A percentile compares a stretch with the other conserved stretches of the same genome.
Conservation (phyloP, 2,329 filamentous ascomycete genomes). For the Claviceps pazoutovae region DNA sequence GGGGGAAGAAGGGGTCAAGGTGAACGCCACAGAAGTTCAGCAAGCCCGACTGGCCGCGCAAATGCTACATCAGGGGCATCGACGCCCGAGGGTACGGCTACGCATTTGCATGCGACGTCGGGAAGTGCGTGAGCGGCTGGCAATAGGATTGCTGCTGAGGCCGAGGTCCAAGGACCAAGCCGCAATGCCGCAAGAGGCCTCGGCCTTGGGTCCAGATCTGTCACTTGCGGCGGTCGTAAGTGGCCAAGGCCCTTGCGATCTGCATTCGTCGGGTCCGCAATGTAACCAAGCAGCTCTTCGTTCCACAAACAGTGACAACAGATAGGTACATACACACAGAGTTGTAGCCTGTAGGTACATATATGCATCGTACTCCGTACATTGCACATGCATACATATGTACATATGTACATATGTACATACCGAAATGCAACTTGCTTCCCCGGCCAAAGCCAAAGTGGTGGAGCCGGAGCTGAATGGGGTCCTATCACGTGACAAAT, state of each 20-base stretch:
- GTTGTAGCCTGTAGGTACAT: no score
- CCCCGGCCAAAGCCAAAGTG: no score
- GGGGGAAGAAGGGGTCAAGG: neutral
- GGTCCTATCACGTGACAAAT: no score
- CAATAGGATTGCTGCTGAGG: neutral
- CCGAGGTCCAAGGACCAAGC: constrained; percentile 9
- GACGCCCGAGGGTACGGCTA: constrained; percentile 3
- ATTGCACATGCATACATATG: no score
- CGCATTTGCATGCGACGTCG: neutral
- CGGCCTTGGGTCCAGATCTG: constrained; percentile 7
- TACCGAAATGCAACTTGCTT: no score
- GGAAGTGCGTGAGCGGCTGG: neutral
- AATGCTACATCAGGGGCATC: constrained; percentile 5
- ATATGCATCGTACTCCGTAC: no score
- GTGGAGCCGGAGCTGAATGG: no score
- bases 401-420: no score
- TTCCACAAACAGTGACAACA: no score
- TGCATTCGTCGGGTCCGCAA: neutral
- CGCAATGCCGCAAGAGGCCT: constrained; percentile 3
- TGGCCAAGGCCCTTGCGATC: neutral
- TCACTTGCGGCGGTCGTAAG: neutral
- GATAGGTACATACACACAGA: no score
- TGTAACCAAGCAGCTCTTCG: neutral
- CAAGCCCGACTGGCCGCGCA: constrained; percentile 2
- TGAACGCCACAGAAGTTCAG: neutral